Evolutionary conservation across 257 asterid species (phyloP).

Genomic region (Asclepias syriaca): DNA sequence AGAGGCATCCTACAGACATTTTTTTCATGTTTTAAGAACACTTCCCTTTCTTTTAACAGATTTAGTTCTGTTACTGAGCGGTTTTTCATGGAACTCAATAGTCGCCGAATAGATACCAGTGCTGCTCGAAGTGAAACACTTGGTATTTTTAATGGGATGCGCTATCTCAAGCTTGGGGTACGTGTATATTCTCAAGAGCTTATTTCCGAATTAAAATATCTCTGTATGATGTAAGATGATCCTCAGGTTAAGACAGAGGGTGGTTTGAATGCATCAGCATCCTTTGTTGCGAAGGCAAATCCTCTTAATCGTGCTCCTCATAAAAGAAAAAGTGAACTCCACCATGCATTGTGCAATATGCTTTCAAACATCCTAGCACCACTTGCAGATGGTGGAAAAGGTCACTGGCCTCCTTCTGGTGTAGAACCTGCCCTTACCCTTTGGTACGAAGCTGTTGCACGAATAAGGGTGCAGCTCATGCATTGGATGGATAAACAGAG

Average conservation of each 20-base stretch:
- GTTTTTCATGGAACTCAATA: slow-evolving; percentile 94
- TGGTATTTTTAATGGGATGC: slow-evolving; percentile 92
- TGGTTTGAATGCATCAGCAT: slow-evolving; percentile 95
- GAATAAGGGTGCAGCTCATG: slow-evolving; percentile 81
- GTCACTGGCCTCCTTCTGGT: slow-evolving; percentile 96
- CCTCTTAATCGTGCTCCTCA: slow-evolving; percentile 95
- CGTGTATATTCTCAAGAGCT: slow-evolving; percentile 26
- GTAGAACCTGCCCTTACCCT: slow-evolving; percentile 93
- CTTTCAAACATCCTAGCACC: slow-evolving; percentile 96
- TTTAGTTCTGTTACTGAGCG: slow-evolving; percentile 99
- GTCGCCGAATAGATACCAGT: slow-evolving; percentile 89
- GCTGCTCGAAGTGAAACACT: slow-evolving; percentile 97
- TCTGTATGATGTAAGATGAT: slow-evolving; percentile 29
- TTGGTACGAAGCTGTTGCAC: slow-evolving; percentile 99
- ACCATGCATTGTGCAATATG: slow-evolving; percentile 99
- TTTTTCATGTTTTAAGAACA: slow-evolving; percentile 18
- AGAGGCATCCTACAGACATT: not conserved
- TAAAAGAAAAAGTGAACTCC: slow-evolving; percentile 93
- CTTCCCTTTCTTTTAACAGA: slow-evolving; percentile 46
- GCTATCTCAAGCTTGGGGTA: slow-evolving; percentile 99
- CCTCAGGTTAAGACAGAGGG: slow-evolving; percentile 96
- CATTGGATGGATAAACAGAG: slow-evolving; percentile 99
- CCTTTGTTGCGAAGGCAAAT: slow-evolving; percentile 97
- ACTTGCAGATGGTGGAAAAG: slow-evolving; percentile 93
- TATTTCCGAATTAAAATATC: slow-evolving; percentile 23